Conservation (phyloP, 805 yeast species). For the Kodamaea sagamina region DNA sequence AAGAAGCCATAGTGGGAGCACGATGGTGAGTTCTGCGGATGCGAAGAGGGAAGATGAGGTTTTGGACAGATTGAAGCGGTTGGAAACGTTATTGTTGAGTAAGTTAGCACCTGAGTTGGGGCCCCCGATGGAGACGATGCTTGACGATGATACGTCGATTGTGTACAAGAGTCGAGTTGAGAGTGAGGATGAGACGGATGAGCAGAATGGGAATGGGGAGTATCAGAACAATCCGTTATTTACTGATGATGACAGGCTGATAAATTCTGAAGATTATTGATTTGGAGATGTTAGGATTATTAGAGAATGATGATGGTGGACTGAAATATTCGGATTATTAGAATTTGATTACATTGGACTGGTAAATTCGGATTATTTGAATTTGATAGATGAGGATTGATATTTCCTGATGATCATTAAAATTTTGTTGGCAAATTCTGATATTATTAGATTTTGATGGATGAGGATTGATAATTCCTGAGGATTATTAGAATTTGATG, state of each 20-base stretch:
- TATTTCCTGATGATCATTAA: too few relatives aligned
- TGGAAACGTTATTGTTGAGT: constrained; percentile 17
- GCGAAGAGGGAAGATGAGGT: constrained; percentile 16
- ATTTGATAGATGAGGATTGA: too few relatives aligned
- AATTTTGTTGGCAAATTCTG: too few relatives aligned
- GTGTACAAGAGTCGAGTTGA: constrained; percentile 7
- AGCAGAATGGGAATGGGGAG: neutral
- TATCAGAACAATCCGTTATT: neutral
- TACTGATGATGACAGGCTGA: constrained; percentile 28
- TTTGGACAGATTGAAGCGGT: constrained; percentile 19
- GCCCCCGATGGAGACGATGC: constrained; percentile 4
- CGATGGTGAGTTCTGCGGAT: constrained; percentile 8
- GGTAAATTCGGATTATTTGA: too few relatives aligned
- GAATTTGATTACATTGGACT: too few relatives aligned
- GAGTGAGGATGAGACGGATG: constrained; percentile 6
- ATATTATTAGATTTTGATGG: too few relatives aligned
- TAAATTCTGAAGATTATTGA: constrained; percentile 19
- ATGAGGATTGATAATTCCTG: too few relatives aligned
- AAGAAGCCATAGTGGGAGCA: constrained; percentile 3
- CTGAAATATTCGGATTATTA: too few relatives aligned
- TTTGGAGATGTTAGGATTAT: too few relatives aligned
- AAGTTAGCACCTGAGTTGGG: constrained; percentile 8
- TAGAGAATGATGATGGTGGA: too few relatives aligned
- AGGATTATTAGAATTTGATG: too few relatives aligned
- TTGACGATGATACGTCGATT: constrained; percentile 12